A percentile compares a stretch with the other conserved stretches of the same genome.
These are phyloP conservation scores for Microcyclosporella mali DNA, from an alignment of 2,329 filamentous ascomycete genomes.

Conservation along the genomic window DNA sequence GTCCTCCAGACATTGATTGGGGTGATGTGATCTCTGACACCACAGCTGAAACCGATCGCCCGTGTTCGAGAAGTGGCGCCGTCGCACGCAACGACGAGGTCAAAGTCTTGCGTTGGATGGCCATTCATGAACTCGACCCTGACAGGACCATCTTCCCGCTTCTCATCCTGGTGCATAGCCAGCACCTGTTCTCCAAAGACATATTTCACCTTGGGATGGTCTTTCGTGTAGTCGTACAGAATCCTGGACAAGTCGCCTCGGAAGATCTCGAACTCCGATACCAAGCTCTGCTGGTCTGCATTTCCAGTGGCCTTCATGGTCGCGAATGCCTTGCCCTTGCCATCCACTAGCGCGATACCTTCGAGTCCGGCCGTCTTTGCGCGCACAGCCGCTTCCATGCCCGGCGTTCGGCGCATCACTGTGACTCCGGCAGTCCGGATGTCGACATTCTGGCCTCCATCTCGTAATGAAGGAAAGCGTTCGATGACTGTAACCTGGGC, in stretches of 20 bases:
- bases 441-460: slow-evolving; percentile 31
- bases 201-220: slow-evolving; percentile 34
- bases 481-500: slow-evolving; percentile 22
- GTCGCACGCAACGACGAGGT: slow-evolving; percentile 47
- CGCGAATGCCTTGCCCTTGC: slow-evolving; percentile 25
- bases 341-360: slow-evolving; percentile 28
- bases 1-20: slow-evolving; percentile 38
- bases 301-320: slow-evolving; percentile 30
- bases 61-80: slow-evolving; percentile 44
- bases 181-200: slow-evolving; percentile 36
- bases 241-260: slow-evolving; percentile 32
- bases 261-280: slow-evolving; percentile 36
- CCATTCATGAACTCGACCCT: slow-evolving; percentile 40
- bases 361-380: slow-evolving; percentile 23
- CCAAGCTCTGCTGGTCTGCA: slow-evolving; percentile 30
- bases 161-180: slow-evolving; percentile 30
- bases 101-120: slow-evolving; percentile 34
- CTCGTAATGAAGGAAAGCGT: slow-evolving; percentile 20
- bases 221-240: slow-evolving; percentile 34
- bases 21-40: slow-evolving; percentile 35
- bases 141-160: slow-evolving; percentile 29
- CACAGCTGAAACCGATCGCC: slow-evolving; percentile 39
- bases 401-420: slow-evolving; percentile 33
- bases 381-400: slow-evolving; percentile 29
- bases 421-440: slow-evolving; percentile 32